Conservation (phyloP, 2,329 filamentous ascomycete genomes). For the Parastagonospora nodorum region DNA sequence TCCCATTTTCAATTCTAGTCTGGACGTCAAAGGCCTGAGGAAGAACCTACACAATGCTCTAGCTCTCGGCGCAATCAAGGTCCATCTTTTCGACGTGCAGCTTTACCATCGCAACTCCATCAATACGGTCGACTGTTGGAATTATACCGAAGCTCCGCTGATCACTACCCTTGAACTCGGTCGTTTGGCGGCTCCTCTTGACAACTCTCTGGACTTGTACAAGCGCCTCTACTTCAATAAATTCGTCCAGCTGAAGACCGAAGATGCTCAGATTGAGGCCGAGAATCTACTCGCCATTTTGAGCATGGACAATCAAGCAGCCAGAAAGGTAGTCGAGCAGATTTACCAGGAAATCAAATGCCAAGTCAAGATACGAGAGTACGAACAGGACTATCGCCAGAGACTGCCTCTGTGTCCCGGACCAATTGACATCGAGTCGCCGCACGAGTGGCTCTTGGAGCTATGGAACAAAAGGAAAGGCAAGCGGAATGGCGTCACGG, state of each 20-base stretch:
- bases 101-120: constrained; percentile 27
- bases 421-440: constrained; percentile 23
- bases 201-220: constrained; percentile 23
- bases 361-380: constrained; percentile 25
- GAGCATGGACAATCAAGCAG: constrained; percentile 6
- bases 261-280: constrained; percentile 12
- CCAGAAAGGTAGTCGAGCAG: constrained; percentile 17
- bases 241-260: constrained; percentile 11
- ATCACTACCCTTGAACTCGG: constrained; percentile 28
- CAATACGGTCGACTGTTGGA: constrained; percentile 25
- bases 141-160: constrained; percentile 29
- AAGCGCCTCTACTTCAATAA: constrained; percentile 29
- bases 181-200: constrained; percentile 19
- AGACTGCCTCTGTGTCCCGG: constrained; percentile 31
- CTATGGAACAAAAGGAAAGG: constrained; percentile 24
- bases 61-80: constrained; percentile 22
- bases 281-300: constrained; percentile 7
- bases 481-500: constrained; percentile 25
- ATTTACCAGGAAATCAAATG: constrained; percentile 25
- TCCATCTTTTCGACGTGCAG: constrained; percentile 33
- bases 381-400: constrained; percentile 28
- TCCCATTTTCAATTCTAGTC: constrained; percentile 26
- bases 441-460: constrained; percentile 30
- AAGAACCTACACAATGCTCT: constrained; percentile 25
- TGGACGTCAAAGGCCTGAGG: constrained; percentile 24